A percentile compares a stretch with the other conserved stretches of the same genome.
These are phyloP conservation scores for Colletotrichum simmondsii DNA, from an alignment of 2,329 filamentous ascomycete genomes.

Conservation along the genomic window DNA sequence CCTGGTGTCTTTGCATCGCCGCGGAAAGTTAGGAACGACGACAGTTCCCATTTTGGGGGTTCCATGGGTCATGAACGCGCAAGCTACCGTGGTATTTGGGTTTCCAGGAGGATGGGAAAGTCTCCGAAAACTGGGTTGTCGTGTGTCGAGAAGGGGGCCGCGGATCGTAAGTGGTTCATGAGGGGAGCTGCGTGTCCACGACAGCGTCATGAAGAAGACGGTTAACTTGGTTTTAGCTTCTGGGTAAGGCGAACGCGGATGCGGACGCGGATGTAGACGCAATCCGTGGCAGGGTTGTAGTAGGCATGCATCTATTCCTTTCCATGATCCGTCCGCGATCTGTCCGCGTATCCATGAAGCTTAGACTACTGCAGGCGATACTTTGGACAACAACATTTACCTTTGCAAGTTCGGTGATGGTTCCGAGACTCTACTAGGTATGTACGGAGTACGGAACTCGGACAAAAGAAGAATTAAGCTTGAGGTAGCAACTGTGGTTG, in stretches of 20 bases:
- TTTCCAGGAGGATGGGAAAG: neutral
- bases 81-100: neutral
- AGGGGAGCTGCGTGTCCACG: neutral
- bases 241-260: neutral
- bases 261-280: too few relatives aligned
- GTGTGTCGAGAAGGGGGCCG: neutral
- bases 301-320: neutral
- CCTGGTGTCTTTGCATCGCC: neutral
- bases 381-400: neutral
- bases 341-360: neutral
- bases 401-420: neutral
- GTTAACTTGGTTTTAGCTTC: neutral
- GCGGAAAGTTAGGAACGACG: neutral
- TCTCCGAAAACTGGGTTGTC: neutral
- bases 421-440: constrained; percentile 6
- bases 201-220: neutral
- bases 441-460: neutral
- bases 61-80: neutral
- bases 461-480: constrained; percentile 13
- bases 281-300: neutral
- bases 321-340: neutral
- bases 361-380: neutral
- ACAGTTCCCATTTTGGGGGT: neutral
- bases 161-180: neutral
- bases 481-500: neutral